Evolutionary conservation across 148 eudicot genomes (phyloP), one percentile per base, ranked within the genome.

Genomic region (Nyssa sinensis): DNA sequence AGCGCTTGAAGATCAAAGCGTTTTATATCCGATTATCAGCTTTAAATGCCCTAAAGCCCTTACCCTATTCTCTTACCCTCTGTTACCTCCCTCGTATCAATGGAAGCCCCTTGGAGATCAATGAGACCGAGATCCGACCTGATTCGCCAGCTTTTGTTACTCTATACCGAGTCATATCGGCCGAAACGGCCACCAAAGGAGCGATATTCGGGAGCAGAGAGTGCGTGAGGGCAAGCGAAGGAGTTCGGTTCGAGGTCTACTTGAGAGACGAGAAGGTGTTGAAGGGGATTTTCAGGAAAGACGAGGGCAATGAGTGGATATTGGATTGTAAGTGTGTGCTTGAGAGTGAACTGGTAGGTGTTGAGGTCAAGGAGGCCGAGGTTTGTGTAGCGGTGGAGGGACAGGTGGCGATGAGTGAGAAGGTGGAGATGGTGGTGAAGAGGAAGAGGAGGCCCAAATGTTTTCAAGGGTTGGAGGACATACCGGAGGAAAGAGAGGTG

Each of bases 401-500:
- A 3, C 75, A 34, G 5, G 64, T 4, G 30, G 35, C 27, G 80
- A 57, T 83, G 77, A 79, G 64, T 12, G 80, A 80, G 81, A 83
- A 64, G 30, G 84, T 86, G 73, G 79, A 66, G 67, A 64, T 81
- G 78, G 77, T 58, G 65, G 84, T 44, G 74, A 71, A 7, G 66
- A 67, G 71, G 73, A 33, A 35, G 78, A 62, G 80, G 83, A 73
- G 83, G 80, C 41, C 64, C 23, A 73, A 65, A 74, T 60, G 83
- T 37, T 73, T 74, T 24, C 44, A 68, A 31, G 72, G 67, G 66
- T 34, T 91, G 79, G 90, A 86, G 79, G 81, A 79, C 71, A 86
- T 84, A 67, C 93, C 90, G 32, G 97, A 91, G 82, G 85, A 77
- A 70, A 81, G 85, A 25, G 92, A 84, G 75, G 75, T 9, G 53